A percentile compares a stretch with the other conserved stretches of the same genome.
Evolutionary conservation across 2,329 filamentous ascomycete genomes (phyloP).

Genomic region (Tympanopsis confertula): DNA sequence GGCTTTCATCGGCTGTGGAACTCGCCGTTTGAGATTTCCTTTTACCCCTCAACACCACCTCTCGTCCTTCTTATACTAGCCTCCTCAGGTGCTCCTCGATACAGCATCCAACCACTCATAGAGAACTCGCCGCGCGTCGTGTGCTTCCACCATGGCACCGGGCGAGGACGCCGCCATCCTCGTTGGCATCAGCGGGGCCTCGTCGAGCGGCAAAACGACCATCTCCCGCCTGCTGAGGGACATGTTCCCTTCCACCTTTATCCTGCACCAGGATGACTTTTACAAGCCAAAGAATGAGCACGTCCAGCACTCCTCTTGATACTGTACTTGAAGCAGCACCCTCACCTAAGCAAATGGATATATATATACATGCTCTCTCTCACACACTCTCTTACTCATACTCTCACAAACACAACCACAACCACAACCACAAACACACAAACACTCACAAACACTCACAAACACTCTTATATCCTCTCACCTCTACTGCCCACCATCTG

Average conservation of each 20-base stretch:
- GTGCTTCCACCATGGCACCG: background rate
- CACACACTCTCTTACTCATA: constrained; percentile 1
- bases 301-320: constrained; percentile 11
- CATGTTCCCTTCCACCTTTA: constrained; percentile 67
- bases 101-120: too few relatives aligned
- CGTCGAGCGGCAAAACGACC: constrained; percentile 90
- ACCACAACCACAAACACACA: too few relatives aligned
- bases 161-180: constrained; percentile 33
- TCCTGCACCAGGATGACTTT: constrained; percentile 94
- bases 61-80: too few relatives aligned
- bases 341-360: background rate
- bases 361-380: background rate
- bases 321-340: constrained; percentile 1
- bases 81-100: too few relatives aligned
- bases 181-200: constrained; percentile 77
- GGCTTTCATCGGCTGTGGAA: too few relatives aligned
- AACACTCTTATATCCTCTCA: too few relatives aligned
- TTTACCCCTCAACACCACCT: too few relatives aligned
- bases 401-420: background rate
- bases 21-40: too few relatives aligned
- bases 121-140: too few relatives aligned
- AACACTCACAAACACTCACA: too few relatives aligned
- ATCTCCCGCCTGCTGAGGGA: constrained; percentile 73
- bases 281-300: constrained; percentile 70
- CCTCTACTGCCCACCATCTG: too few relatives aligned